Evolutionary conservation across 441 rosid genomes (phyloP).

Genomic region (Populus tomentosa): DNA sequence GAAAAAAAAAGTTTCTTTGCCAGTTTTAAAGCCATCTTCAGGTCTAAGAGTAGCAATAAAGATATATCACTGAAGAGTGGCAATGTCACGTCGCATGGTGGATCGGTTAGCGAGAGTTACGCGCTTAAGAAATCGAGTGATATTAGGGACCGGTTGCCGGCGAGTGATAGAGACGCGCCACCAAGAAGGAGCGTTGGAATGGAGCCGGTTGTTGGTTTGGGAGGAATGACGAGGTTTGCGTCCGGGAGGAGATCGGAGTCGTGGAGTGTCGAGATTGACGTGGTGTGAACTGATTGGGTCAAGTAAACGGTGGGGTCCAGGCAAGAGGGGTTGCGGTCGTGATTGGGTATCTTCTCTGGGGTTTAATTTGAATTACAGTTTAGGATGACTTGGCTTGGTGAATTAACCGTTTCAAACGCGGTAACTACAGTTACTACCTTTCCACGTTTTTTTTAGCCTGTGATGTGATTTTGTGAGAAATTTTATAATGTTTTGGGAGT

Average conservation of each 20-base stretch:
- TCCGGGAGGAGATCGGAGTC: slow-evolving; percentile 77
- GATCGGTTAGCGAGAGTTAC: slow-evolving; percentile 9
- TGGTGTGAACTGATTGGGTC: slow-evolving; percentile 31
- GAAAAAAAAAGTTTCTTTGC: slow-evolving; percentile 44
- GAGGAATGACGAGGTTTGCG: slow-evolving; percentile 69
- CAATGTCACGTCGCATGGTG: slow-evolving; percentile 15
- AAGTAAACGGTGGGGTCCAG: slow-evolving; percentile 23
- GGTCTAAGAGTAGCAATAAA: slow-evolving; percentile 21
- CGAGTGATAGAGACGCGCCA: slow-evolving; percentile 29
- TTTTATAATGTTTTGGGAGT: no score
- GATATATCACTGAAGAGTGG: slow-evolving; percentile 11
- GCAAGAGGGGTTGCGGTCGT: slow-evolving; percentile 1
- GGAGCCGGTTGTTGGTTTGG: slow-evolving; percentile 35
- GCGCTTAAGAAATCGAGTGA: slow-evolving; percentile 22
- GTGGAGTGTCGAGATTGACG: slow-evolving; percentile 38
- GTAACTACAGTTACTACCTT: slow-evolving; percentile 9
- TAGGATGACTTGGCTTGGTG: slow-evolving; percentile 27
- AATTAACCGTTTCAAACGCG: slow-evolving; percentile 9
- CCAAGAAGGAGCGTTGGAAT: slow-evolving; percentile 24
- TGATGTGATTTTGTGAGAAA: no score
- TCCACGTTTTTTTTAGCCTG: background rate
- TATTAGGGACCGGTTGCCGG: slow-evolving; percentile 54
- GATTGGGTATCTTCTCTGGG: slow-evolving; percentile 20
- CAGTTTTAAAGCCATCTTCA: slow-evolving; percentile 49
- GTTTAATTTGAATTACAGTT: slow-evolving; percentile 4